phyloP scores from a whole-genome alignment of 345 rosid species.

The Ceriops zippeliana region DNA sequence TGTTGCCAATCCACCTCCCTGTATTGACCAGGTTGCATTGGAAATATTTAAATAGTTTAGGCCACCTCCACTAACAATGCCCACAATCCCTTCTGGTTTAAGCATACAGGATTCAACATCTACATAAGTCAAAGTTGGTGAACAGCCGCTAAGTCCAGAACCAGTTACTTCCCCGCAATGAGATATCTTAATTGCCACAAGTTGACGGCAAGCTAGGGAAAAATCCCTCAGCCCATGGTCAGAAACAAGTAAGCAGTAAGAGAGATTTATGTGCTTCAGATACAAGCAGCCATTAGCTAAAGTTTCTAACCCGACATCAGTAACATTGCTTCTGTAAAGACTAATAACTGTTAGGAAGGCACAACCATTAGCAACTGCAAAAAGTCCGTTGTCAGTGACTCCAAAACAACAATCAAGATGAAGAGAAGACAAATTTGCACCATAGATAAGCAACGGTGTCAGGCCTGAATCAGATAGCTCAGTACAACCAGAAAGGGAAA shows the following conservation, averaged over 20 bases:
- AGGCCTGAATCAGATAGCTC: slow-evolving; percentile 55
- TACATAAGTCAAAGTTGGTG: slow-evolving; percentile 43
- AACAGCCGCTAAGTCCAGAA: slow-evolving; percentile 55
- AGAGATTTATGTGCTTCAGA: slow-evolving; percentile 50
- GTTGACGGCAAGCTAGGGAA: slow-evolving; percentile 45
- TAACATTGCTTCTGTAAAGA: slow-evolving; percentile 54
- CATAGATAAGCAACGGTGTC: slow-evolving; percentile 36
- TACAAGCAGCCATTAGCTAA: slow-evolving; percentile 42
- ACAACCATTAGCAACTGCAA: slow-evolving; percentile 46
- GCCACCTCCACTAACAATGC: slow-evolving; percentile 65
- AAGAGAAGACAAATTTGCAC: slow-evolving; percentile 48
- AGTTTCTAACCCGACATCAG: slow-evolving; percentile 52
- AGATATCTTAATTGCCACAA: slow-evolving; percentile 52
- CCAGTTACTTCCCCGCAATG: slow-evolving; percentile 48
- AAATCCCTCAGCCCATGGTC: slow-evolving; percentile 48
- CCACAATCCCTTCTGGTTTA: slow-evolving; percentile 47
- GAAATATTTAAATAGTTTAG: slow-evolving; percentile 52
- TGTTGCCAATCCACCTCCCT: slow-evolving; percentile 36
- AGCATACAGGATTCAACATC: slow-evolving; percentile 59
- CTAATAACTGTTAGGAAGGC: slow-evolving; percentile 46
- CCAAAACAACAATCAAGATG: slow-evolving; percentile 62
- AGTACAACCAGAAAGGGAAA: slow-evolving; percentile 66
- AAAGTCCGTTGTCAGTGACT: slow-evolving; percentile 56
- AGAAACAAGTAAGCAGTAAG: slow-evolving; percentile 48
- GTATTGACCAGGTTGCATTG: slow-evolving; percentile 22